phyloP scores from a whole-genome alignment of 192 early-diverging fungal genomes.

The Chytriomyces hyalinus region DNA sequence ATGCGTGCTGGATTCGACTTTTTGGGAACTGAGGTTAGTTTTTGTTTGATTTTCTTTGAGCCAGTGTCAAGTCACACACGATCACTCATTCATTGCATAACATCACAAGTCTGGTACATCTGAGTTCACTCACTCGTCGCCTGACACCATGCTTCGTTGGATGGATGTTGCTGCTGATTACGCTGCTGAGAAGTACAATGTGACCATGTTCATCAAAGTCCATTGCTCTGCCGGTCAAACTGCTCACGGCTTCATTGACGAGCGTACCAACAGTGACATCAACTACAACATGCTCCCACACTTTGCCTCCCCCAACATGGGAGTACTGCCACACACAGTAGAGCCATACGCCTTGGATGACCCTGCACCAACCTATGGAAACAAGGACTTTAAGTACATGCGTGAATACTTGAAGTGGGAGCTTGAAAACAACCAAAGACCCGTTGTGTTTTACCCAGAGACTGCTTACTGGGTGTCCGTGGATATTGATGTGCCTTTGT shows the following conservation, averaged over 20 bases:
- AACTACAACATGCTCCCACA: constrained; percentile 38
- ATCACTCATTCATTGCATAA: not conserved
- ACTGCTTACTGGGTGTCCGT: constrained; percentile 33
- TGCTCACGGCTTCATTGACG: constrained; percentile 32
- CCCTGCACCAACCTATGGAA: constrained; percentile 36
- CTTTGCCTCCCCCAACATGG: constrained; percentile 21
- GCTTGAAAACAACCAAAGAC: constrained; percentile 22
- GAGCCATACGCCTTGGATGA: constrained; percentile 35
- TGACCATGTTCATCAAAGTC: constrained; percentile 37
- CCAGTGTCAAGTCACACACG: not conserved
- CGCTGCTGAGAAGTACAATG: constrained; percentile 34
- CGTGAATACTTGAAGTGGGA: constrained; percentile 39
- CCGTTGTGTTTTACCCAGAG: constrained; percentile 40
- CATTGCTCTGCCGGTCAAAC: constrained; percentile 38
- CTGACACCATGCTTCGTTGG: constrained; percentile 31
- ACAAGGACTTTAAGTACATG: constrained; percentile 37
- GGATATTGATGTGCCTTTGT: constrained; percentile 41
- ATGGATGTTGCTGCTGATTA: constrained; percentile 37
- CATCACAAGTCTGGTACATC: constrained; percentile 26
- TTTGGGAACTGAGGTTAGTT: constrained; percentile 32
- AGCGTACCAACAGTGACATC: constrained; percentile 26
- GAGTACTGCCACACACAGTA: constrained; percentile 34
- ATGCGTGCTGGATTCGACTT: constrained; percentile 37
- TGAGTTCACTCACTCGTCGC: constrained; percentile 36
- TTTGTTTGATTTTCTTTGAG: not conserved